Evolutionary conservation across 805 yeast species (phyloP).

Genomic region (Henningerozyma blattae): DNA sequence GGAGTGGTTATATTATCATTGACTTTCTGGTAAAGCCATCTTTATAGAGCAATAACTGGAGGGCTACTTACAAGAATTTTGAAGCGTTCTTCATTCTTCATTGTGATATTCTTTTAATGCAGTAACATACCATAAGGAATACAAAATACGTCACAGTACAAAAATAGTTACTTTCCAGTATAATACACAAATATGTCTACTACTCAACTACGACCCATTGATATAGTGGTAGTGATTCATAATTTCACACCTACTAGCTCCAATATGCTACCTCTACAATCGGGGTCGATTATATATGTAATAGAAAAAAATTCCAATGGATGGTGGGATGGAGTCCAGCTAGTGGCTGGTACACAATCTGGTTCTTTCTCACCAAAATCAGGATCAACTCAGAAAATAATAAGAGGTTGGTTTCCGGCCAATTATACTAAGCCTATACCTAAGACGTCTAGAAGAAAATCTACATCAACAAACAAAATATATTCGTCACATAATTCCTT

Average conservation of each 20-base stretch:
- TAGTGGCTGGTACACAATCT: conserved; percentile 13
- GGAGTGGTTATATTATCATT: too few species aligned
- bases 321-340: conserved; percentile 80
- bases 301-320: conserved; percentile 48
- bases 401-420: conserved; percentile 77
- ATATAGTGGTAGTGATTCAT: conserved; percentile 8
- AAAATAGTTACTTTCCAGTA: too few species aligned
- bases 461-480: too few species aligned
- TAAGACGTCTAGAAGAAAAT: background rate
- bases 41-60: too few species aligned
- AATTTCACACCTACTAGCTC: conserved; percentile 4
- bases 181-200: too few species aligned
- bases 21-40: too few species aligned
- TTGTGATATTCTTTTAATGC: too few species aligned
- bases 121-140: too few species aligned
- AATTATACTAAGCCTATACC: conserved; percentile 1
- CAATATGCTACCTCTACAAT: conserved; percentile 12
- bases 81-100: too few species aligned
- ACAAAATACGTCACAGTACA: too few species aligned
- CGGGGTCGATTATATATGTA: conserved; percentile 66
- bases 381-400: conserved; percentile 9
- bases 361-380: background rate
- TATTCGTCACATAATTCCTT: too few species aligned
- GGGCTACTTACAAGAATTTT: too few species aligned
- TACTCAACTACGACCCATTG: conserved; percentile 3